Base-by-base conservation (phyloP, 2,329 filamentous ascomycete genomes). In the Alternaria panax region DNA sequence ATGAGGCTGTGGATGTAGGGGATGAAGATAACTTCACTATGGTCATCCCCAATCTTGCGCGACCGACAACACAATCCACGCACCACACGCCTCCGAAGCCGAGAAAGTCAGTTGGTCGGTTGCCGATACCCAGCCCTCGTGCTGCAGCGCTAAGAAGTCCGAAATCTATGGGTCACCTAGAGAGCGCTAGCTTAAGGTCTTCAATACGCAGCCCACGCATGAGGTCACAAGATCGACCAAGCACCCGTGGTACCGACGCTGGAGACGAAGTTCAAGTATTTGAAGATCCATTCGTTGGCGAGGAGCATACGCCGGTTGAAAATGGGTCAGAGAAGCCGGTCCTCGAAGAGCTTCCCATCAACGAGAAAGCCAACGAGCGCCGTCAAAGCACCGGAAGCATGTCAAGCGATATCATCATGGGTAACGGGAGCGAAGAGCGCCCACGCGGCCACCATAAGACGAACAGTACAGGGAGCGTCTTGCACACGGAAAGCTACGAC, bases 11-110 rank as follows among this genome's bases (percentile, higher is more conserved):
- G 64, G 62, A 79, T 73, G 7, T 76, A 25, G 75, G 71, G 14
- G 81, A 80, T 25, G 80, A 83, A 16, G 82, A 83, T 30, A 81
- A 81, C 52, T 84, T 84, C 62, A 84, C 82, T 4, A 83, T 84
- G 79, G 81, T 84, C 7, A 68, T 85, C 42, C 83, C 83, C 3
- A 80, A 63, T 27, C 71, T 76, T 51, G 66, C 66, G 22, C 71
- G 69, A 24, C 75, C 74, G n/a, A 57, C 55, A 51, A 48, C 65
- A 25, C 75, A 76, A 58, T 59, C 66, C 12, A 63, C 64, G 11
- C 74, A 75, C 20, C 67, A 66, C 16, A 78, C 74, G 24, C 75
- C 75, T 41, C 73, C 75, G 16, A 78, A 78, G 56, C 57, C 67
- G 4, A 59, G 62, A 5, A 58, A 62, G 3, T 71, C 70, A 22